phyloP scores from a whole-genome alignment of 345 rosid species.

The Dimocarpus longan region DNA sequence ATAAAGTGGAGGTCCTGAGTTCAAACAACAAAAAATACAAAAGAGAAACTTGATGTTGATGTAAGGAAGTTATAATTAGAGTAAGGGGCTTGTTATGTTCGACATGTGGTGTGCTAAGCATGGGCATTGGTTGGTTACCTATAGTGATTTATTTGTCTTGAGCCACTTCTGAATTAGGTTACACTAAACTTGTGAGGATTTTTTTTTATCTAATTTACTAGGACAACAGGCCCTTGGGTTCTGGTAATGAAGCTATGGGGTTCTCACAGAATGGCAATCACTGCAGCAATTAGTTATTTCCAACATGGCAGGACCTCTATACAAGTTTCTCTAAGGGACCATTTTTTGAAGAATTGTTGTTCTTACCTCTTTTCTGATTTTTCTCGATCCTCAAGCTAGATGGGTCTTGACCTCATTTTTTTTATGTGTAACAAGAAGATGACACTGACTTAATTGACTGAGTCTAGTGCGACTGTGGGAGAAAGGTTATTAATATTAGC shows the following conservation, averaged over 20 bases:
- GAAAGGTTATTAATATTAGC: too few relatives aligned
- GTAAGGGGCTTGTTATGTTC: neutral
- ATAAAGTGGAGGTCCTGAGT: too few relatives aligned
- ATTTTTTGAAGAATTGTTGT: neutral
- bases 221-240: neutral
- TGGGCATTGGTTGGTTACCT: neutral
- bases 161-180: neutral
- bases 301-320: neutral
- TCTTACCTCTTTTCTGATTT: neutral
- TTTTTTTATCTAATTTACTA: neutral
- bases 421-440: neutral
- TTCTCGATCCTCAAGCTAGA: neutral
- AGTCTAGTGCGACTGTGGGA: too few relatives aligned
- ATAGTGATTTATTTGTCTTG: neutral
- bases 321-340: neutral
- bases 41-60: neutral
- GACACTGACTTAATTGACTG: too few relatives aligned
- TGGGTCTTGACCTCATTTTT: neutral
- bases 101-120: neutral
- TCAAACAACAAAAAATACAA: too few relatives aligned
- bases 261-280: neutral
- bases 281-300: neutral
- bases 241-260: neutral
- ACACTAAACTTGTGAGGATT: neutral
- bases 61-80: neutral